Evolutionary conservation across 495 filamentous ascomycete species (phyloP), one percentile per base, ranked within the genome.

Genomic region (Xylaria bambusicola): DNA sequence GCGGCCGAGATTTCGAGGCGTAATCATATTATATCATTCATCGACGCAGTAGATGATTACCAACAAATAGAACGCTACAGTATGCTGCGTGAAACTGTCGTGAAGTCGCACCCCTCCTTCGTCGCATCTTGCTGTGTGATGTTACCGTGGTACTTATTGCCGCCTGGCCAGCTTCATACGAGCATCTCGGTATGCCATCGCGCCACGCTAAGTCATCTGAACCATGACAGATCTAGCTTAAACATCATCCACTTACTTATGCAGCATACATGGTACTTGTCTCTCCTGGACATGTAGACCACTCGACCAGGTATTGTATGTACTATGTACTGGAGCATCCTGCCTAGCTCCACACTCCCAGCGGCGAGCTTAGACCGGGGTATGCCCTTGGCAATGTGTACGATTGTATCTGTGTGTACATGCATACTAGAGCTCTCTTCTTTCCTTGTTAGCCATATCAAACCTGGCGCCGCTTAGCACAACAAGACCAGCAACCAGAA

Each of bases 191-290:
- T 3, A 29, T 41, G n/a, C n/a, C 21, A 24, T 41, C 50, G 21
- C 26, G 17, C 20, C 31, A 17, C 55, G 35, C 41, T 49, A 58
- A 41, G 55, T 58, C 35, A 48, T 33, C 29, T 48, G 8, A 38
- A 48, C 42, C 21, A 38, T 47, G 41, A 48, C 53, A 56, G 27
- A 47, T 56, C 31, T 29, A 42, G 24, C 29, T 40, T 23, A 56
- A 47, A 38, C 42, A 21, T 33, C 53, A 56, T 41, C 53, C 53
- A 56, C 53, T 26, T 36, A 56, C 53, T 26, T 36, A 54, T 54
- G 38, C 52, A 54, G 52, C 15, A 15, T 23, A 44, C 17, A n/a
- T n/a, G n/a, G n/a, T n/a, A 41, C 50, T 53, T 35, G 17, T 41
- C 35, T 53, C 17, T n/a, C n/a, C n/a, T n/a, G n/a, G n/a, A n/a